Evolutionary conservation across 2,329 filamentous ascomycete species (phyloP).

Genomic region (Aspergillus sclerotialis): DNA sequence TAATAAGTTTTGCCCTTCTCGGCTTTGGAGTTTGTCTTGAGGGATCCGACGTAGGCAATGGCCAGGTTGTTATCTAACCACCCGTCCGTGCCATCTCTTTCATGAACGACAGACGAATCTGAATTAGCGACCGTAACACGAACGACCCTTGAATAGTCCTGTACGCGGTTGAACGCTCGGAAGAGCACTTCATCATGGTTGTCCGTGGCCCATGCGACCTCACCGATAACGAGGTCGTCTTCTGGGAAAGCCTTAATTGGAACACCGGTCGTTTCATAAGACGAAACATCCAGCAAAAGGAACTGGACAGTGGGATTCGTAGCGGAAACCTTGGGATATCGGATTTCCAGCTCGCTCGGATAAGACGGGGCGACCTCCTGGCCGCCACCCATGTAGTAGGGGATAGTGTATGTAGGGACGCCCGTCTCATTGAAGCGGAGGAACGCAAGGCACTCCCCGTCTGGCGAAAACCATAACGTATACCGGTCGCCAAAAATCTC

Average conservation of each 20-base stretch:
- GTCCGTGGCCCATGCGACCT: constrained; percentile 61
- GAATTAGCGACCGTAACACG: constrained; percentile 48
- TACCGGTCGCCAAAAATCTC: constrained; percentile 69
- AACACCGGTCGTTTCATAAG: constrained; percentile 40
- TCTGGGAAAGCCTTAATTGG: constrained; percentile 52
- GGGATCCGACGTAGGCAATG: constrained; percentile 38
- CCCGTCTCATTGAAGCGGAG: constrained; percentile 75
- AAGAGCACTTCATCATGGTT: constrained; percentile 56
- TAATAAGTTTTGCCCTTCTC: constrained; percentile 43
- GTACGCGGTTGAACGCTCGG: constrained; percentile 61
- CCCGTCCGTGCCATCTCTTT: constrained; percentile 53
- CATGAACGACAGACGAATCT: constrained; percentile 43
- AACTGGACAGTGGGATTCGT: constrained; percentile 60
- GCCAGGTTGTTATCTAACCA: constrained; percentile 52
- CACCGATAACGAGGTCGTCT: constrained; percentile 59
- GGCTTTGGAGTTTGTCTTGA: constrained; percentile 21
- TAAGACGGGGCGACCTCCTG: constrained; percentile 54
- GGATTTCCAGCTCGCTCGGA: constrained; percentile 54
- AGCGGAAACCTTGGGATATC: constrained; percentile 63
- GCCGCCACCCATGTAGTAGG: constrained; percentile 60
- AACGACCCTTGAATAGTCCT: constrained; percentile 58
- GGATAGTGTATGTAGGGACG: constrained; percentile 58
- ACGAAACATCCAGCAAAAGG: constrained; percentile 50
- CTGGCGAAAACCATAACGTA: constrained; percentile 86
- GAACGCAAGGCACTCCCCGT: constrained; percentile 79